phyloP scores from a whole-genome alignment of 1,284 basidiomycete species.

The Apiotrichum sp. region DNA sequence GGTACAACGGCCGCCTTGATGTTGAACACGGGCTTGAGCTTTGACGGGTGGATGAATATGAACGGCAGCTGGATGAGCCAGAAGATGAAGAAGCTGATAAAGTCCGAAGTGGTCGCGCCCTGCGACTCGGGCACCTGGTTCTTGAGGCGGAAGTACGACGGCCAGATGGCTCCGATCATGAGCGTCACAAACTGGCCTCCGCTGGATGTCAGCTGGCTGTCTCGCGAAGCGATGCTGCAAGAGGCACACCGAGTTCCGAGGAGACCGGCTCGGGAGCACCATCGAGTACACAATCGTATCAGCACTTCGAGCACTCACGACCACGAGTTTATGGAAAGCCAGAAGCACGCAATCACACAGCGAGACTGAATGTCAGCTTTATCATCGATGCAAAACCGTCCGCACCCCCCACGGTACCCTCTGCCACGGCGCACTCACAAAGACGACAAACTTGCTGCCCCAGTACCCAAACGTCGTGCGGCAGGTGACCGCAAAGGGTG shows the following conservation, averaged over 20 bases:
- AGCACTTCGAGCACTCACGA: constrained; percentile 3
- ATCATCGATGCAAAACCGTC: not conserved
- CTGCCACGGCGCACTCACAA: constrained; percentile 14
- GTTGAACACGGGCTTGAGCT: constrained; percentile 65
- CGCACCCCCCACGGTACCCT: not conserved
- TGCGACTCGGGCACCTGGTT: constrained; percentile 58
- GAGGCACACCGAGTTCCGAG: not conserved
- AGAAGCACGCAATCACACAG: constrained; percentile 68
- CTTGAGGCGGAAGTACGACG: constrained; percentile 57
- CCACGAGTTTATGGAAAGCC: constrained; percentile 63
- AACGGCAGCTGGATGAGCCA: constrained; percentile 59
- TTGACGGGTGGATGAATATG: constrained; percentile 67
- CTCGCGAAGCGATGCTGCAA: not conserved
- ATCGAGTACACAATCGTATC: constrained; percentile 3
- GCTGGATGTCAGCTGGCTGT: too few species aligned
- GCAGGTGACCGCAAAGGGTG: constrained; percentile 65
- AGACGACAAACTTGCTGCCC: constrained; percentile 49
- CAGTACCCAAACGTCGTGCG: constrained; percentile 73
- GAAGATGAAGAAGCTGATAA: constrained; percentile 65
- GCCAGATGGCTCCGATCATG: constrained; percentile 75
- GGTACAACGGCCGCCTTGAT: constrained; percentile 61
- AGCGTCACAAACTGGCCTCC: constrained; percentile 39
- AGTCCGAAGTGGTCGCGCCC: constrained; percentile 60
- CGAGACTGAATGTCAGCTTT: constrained; percentile 49
- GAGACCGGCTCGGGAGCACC: not conserved